Conservation (phyloP, 129 eudicot genomes). For the Glebionis coronaria region DNA sequence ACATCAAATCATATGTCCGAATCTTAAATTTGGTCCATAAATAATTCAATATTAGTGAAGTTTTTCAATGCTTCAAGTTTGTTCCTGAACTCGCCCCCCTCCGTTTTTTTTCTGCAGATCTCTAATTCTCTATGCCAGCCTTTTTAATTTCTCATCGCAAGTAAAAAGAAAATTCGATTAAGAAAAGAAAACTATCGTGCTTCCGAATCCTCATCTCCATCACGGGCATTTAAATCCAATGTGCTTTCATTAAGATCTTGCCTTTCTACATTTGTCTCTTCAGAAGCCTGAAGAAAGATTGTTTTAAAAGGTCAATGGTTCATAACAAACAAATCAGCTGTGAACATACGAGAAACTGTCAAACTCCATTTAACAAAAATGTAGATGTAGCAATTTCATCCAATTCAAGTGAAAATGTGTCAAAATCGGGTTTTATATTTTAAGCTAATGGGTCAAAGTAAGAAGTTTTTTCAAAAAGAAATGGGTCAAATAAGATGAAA, state of each 20-base stretch:
- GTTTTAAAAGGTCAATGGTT: neutral
- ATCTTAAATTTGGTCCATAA: constrained; percentile 12
- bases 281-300: constrained; percentile 37
- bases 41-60: constrained; percentile 13
- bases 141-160: constrained; percentile 14
- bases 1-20: constrained; percentile 9
- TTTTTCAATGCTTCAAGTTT: constrained; percentile 25
- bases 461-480: neutral
- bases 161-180: constrained; percentile 11
- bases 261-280: constrained; percentile 45
- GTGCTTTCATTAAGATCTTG: constrained; percentile 83
- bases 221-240: constrained; percentile 67
- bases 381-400: too few species aligned
- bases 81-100: neutral
- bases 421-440: too few species aligned
- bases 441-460: neutral
- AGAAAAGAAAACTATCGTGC: constrained; percentile 7
- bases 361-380: too few species aligned
- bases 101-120: too few species aligned
- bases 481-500: neutral
- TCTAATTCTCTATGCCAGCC: constrained; percentile 7
- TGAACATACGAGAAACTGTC: too few species aligned
- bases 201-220: constrained; percentile 54
- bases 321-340: neutral
- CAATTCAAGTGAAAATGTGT: neutral